Evolutionary conservation across 2,329 filamentous ascomycete species (phyloP).

Genomic region (Claviceps purpurea): DNA sequence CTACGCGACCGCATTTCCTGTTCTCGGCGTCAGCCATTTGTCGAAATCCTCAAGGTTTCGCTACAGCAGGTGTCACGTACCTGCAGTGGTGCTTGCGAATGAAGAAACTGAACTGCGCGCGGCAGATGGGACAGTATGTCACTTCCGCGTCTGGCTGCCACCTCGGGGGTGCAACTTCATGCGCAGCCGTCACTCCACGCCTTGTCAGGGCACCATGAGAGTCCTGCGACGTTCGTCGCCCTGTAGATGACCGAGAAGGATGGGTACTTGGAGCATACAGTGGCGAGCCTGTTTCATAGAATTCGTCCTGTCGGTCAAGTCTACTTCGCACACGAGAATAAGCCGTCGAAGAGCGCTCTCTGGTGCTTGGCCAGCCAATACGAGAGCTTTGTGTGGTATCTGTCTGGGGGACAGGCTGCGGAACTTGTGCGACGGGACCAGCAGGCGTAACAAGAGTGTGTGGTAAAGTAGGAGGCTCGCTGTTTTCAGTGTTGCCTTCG

Average conservation of each 20-base stretch:
- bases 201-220: neutral
- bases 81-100: slow-evolving; percentile 89
- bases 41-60: neutral
- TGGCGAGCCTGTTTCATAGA: neutral
- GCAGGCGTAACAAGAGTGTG: neutral
- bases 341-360: neutral
- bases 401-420: neutral
- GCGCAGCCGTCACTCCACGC: neutral
- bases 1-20: slow-evolving; percentile 84
- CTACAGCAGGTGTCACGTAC: slow-evolving; percentile 21
- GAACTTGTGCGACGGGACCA: neutral
- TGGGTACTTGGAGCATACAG: neutral
- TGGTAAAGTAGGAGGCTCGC: neutral
- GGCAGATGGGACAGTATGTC: slow-evolving; percentile 73
- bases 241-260: neutral
- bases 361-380: neutral
- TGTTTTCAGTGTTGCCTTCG: neutral
- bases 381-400: neutral
- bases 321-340: neutral
- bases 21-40: slow-evolving; percentile 6
- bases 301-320: neutral
- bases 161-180: slow-evolving; percentile 48
- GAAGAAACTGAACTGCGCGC: slow-evolving; percentile 66
- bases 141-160: slow-evolving; percentile 89
- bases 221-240: neutral